These are phyloP conservation scores for Botrytis hyacinthi DNA, from an alignment of 2,329 filamentous ascomycete genomes.

Conservation along the genomic window DNA sequence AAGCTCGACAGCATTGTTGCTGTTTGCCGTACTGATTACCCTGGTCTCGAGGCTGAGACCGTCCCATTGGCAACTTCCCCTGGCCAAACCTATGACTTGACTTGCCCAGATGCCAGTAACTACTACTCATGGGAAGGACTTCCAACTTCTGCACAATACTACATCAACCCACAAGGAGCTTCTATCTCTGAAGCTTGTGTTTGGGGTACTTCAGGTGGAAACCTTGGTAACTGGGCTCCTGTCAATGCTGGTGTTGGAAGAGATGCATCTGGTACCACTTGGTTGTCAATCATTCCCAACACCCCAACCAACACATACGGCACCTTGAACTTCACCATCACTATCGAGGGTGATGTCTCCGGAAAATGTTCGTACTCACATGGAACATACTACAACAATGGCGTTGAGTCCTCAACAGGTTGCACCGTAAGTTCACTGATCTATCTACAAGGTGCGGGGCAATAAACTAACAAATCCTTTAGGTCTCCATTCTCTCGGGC, in stretches of 20 bases:
- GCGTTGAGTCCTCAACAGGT: conserved; percentile 33
- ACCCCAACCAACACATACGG: conserved; percentile 64
- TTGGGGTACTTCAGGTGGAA: conserved; percentile 64
- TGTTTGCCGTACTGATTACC: conserved; percentile 95
- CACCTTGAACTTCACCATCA: conserved; percentile 74
- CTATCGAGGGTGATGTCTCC: conserved; percentile 60
- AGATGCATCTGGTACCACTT: conserved; percentile 63
- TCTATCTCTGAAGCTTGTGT: conserved; percentile 66
- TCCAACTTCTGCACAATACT: conserved; percentile 89
- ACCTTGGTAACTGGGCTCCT: conserved; percentile 80
- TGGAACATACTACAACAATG: conserved; percentile 36
- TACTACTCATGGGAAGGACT: conserved; percentile 79
- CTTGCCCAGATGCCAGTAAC: conserved; percentile 65
- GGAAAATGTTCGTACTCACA: conserved; percentile 35
- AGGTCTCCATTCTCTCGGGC: conserved; percentile 30
- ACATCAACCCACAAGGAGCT: conserved; percentile 82
- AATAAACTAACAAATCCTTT: conserved; percentile 24
- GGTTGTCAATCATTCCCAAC: conserved; percentile 84
- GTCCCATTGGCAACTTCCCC: conserved; percentile 66
- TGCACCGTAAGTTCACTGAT: conserved; percentile 39
- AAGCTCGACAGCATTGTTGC: conserved; percentile 63
- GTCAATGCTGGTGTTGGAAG: conserved; percentile 80
- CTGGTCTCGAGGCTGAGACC: conserved; percentile 85
- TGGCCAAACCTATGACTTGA: conserved; percentile 61
- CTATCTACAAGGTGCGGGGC: background rate